Percentiles rank a stretch among this genome's conserved stretches.
Evolutionary conservation across 768 basidiomycete species (phyloP).

Genomic region (Rhizopogon vesiculosus): DNA sequence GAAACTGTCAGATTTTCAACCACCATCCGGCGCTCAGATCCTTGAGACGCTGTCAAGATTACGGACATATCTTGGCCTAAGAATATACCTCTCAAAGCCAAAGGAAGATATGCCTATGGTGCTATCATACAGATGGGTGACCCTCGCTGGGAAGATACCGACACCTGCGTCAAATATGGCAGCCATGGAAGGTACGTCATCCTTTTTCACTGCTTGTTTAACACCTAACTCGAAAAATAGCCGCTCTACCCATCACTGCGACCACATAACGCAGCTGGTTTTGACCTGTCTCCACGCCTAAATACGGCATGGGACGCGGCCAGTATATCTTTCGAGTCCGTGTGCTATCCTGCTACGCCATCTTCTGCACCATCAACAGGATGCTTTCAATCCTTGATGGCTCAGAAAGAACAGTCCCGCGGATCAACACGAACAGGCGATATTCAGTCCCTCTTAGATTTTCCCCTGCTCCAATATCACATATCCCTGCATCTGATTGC

Average conservation of each 20-base stretch:
- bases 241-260: too few relatives aligned
- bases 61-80: conserved; percentile 68
- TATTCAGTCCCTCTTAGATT: conserved; percentile 6
- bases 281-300: conserved; percentile 20
- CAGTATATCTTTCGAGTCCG: conserved; percentile 50
- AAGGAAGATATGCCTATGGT: conserved; percentile 46
- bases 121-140: conserved; percentile 56
- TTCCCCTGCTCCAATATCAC: conserved; percentile 23
- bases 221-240: conserved; percentile 11
- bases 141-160: conserved; percentile 51
- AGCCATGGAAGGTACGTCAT: conserved; percentile 47
- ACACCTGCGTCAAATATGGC: conserved; percentile 52
- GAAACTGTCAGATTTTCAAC: conserved; percentile 52
- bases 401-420: conserved; percentile 9
- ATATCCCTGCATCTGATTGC: conserved; percentile 25
- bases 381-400: conserved; percentile 21
- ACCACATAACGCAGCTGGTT: conserved; percentile 18
- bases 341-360: conserved; percentile 35
- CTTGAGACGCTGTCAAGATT: conserved; percentile 45
- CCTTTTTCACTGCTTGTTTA: neutral
- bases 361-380: conserved; percentile 37
- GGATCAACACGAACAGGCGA: conserved; percentile 2
- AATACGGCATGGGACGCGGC: conserved; percentile 18
- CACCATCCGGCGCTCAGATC: conserved; percentile 52
- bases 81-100: conserved; percentile 43